Conservation (phyloP, 1,139 yeast species). For the Geotrichum macrosporum region DNA sequence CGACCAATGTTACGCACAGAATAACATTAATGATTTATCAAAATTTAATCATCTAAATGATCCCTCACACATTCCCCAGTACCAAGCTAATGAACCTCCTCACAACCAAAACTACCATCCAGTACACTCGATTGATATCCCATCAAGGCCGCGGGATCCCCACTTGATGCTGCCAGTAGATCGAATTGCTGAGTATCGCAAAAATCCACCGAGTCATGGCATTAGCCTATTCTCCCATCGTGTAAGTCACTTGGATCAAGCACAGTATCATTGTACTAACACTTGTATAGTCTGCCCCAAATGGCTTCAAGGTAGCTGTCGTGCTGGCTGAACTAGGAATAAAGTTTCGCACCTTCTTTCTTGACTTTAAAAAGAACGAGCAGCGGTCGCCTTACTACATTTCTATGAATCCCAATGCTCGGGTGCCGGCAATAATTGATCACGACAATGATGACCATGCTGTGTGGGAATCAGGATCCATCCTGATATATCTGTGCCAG, state of each 20-base stretch:
- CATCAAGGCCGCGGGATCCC: constrained; percentile 20
- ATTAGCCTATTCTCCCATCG: constrained; percentile 84
- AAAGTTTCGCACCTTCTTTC: constrained; percentile 73
- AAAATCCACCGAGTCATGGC: constrained; percentile 76
- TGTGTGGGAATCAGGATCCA: constrained; percentile 94
- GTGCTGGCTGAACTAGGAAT: constrained; percentile 78
- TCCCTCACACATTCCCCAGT: too few species aligned
- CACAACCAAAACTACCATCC: constrained; percentile 8
- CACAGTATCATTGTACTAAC: too few species aligned
- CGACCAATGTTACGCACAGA: too few species aligned
- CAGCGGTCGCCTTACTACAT: constrained; percentile 92
- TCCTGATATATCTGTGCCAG: constrained; percentile 67
- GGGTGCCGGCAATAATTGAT: constrained; percentile 92
- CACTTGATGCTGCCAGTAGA: constrained; percentile 28
- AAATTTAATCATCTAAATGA: too few species aligned
- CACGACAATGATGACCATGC: constrained; percentile 75
- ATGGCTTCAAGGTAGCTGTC: constrained; percentile 94
- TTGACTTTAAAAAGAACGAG: constrained; percentile 83
- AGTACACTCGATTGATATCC: constrained; percentile 12
- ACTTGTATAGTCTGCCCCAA: constrained; percentile 66
- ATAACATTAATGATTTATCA: too few species aligned
- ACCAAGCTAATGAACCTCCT: too few species aligned
- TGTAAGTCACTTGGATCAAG: constrained; percentile 16
- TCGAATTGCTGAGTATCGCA: constrained; percentile 69
- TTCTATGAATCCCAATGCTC: constrained; percentile 85